These are phyloP conservation scores for Musa balbisiana DNA, from an alignment of 202 grass and related monocot genomes.

Conservation along the genomic window DNA sequence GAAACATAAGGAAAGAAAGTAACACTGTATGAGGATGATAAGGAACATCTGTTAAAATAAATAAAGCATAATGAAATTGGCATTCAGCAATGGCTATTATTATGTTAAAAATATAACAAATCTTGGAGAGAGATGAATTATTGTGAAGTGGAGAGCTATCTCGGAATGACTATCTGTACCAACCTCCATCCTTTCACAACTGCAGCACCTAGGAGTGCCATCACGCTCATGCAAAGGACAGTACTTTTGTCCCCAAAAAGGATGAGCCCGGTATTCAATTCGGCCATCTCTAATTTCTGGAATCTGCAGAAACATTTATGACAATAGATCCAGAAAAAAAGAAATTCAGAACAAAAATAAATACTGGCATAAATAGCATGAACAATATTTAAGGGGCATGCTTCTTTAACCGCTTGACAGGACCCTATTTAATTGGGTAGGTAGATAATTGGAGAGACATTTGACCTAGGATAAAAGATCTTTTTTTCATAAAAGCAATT, in stretches of 20 bases:
- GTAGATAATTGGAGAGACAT: too few relatives aligned
- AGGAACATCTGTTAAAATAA: background rate
- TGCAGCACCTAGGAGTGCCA: constrained; percentile 78
- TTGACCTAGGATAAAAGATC: too few relatives aligned
- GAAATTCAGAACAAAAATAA: background rate
- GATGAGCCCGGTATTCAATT: constrained; percentile 76
- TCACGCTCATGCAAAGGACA: constrained; percentile 81
- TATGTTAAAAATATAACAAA: background rate
- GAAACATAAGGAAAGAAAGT: constrained; percentile 5
- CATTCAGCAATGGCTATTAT: background rate
- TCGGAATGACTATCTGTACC: background rate
- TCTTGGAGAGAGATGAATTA: background rate
- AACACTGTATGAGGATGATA: background rate
- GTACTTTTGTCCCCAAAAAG: constrained; percentile 89
- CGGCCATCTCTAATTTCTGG: constrained; percentile 47
- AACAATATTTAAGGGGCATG: background rate
- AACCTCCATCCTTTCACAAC: constrained; percentile 92
- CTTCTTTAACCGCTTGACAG: background rate
- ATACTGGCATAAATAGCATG: background rate
- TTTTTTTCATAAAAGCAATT: too few relatives aligned
- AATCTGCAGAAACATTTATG: constrained; percentile 41
- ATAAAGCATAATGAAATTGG: background rate
- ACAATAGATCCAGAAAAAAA: background rate
- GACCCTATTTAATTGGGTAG: background rate
- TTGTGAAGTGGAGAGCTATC: background rate